Conservation (phyloP, 331 rosid species). For the Erythrophleum ivorense region DNA sequence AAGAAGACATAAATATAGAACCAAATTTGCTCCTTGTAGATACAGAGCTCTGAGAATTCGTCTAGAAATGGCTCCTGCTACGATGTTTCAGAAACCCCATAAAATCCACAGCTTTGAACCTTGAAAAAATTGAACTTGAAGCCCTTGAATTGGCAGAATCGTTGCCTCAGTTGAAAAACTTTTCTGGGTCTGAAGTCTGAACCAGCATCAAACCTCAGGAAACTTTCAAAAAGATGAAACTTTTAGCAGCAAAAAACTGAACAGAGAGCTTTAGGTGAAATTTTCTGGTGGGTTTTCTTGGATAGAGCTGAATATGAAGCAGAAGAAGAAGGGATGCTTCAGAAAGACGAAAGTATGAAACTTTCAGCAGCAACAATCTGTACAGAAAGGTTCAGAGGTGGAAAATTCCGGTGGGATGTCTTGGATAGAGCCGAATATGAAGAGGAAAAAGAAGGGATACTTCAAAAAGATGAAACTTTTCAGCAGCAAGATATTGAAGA, state of each 20-base stretch:
- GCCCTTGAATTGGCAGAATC: background rate
- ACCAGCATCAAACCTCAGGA: background rate
- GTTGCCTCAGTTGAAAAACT: background rate
- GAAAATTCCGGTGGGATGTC: conserved; percentile 20
- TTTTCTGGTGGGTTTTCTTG: background rate
- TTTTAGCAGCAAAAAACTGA: conserved; percentile 11
- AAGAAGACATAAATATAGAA: background rate
- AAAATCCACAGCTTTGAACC: background rate
- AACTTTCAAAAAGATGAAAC: conserved; percentile 4
- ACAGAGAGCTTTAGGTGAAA: background rate
- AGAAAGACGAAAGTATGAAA: background rate
- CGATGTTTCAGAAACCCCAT: background rate
- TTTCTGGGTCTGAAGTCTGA: background rate
- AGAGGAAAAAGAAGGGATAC: background rate
- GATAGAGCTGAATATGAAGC: background rate
- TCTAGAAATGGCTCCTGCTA: conserved; percentile 31
- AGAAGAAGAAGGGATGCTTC: conserved; percentile 18
- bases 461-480: background rate
- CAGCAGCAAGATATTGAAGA: background rate
- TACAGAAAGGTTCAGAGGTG: conserved; percentile 12
- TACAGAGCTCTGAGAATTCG: background rate
- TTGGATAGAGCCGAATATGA: conserved; percentile 33
- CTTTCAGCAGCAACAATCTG: background rate
- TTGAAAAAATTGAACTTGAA: background rate
- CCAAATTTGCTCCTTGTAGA: background rate